Conservation (phyloP, 2,329 filamentous ascomycete genomes). For the Byssoonygena ceratinophila region DNA sequence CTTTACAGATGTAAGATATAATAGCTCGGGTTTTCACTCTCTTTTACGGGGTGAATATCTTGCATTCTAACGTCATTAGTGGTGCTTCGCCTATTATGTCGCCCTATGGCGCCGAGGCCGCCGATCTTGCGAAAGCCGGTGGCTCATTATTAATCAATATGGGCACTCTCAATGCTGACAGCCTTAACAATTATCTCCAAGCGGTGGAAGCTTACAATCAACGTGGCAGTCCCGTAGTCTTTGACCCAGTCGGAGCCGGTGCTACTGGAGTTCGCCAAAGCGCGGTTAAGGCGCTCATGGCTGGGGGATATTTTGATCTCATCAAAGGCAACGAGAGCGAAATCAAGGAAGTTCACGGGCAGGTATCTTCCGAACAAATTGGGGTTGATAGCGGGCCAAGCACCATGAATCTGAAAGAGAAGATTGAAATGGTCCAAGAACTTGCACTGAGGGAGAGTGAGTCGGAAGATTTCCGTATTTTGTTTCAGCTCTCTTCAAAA, state of each 20-base stretch:
- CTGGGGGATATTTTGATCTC: slow-evolving; percentile 66
- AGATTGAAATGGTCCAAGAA: slow-evolving; percentile 51
- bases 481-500: too few relatives aligned
- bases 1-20: slow-evolving; percentile 52
- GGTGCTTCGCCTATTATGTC: slow-evolving; percentile 93
- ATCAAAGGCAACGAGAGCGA: slow-evolving; percentile 94
- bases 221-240: slow-evolving; percentile 61
- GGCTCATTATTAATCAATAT: slow-evolving; percentile 85
- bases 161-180: slow-evolving; percentile 75
- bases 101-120: slow-evolving; percentile 70
- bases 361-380: slow-evolving; percentile 52
- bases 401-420: slow-evolving; percentile 43
- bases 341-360: slow-evolving; percentile 61
- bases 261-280: slow-evolving; percentile 64
- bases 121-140: slow-evolving; percentile 64
- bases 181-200: slow-evolving; percentile 58
- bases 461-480: slow-evolving; percentile 10
- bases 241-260: slow-evolving; percentile 84
- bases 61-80: slow-evolving; percentile 24
- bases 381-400: slow-evolving; percentile 70
- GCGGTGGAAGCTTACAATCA: slow-evolving; percentile 74
- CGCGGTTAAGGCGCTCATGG: slow-evolving; percentile 61
- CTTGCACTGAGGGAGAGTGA: slow-evolving; percentile 56
- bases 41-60: neutral
- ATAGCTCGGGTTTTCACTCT: too few relatives aligned